Conservation (phyloP, 2,329 filamentous ascomycete species). For the Helminthosporium solani region DNA sequence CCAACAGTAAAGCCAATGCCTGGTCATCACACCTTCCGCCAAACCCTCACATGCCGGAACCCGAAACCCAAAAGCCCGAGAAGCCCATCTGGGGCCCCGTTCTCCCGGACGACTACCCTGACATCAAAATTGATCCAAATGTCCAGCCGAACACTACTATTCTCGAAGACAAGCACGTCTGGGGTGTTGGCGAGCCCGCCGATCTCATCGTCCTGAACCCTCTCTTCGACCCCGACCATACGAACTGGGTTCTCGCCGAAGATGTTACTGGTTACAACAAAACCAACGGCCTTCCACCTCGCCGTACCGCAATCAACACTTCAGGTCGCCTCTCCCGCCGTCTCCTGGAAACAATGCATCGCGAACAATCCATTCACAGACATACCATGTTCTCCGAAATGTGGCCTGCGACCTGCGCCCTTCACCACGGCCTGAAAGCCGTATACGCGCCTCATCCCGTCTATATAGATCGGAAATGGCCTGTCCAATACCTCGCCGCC, state of each 20-base stretch:
- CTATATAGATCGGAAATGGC: constrained; percentile 59
- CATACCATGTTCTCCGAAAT: constrained; percentile 79
- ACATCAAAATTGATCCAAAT: constrained; percentile 55
- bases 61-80: constrained; percentile 43
- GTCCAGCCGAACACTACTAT: constrained; percentile 58
- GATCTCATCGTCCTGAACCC: constrained; percentile 78
- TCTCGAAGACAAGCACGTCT: constrained; percentile 57
- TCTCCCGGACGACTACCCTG: constrained; percentile 44
- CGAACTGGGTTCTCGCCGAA: constrained; percentile 70
- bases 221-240: constrained; percentile 69
- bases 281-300: constrained; percentile 59
- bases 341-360: constrained; percentile 70
- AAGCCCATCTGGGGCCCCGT: constrained; percentile 53
- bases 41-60: constrained; percentile 47
- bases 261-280: constrained; percentile 70
- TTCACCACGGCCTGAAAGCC: constrained; percentile 77
- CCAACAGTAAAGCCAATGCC: constrained; percentile 47
- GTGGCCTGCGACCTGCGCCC: constrained; percentile 69
- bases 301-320: constrained; percentile 70
- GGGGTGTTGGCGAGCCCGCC: constrained; percentile 70
- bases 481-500: constrained; percentile 54
- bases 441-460: constrained; percentile 64
- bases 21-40: constrained; percentile 44
- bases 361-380: constrained; percentile 67
- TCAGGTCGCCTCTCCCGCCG: constrained; percentile 67